Evolutionary conservation across 805 yeast species (phyloP).

Genomic region (Grigorovia transvaalensis): DNA sequence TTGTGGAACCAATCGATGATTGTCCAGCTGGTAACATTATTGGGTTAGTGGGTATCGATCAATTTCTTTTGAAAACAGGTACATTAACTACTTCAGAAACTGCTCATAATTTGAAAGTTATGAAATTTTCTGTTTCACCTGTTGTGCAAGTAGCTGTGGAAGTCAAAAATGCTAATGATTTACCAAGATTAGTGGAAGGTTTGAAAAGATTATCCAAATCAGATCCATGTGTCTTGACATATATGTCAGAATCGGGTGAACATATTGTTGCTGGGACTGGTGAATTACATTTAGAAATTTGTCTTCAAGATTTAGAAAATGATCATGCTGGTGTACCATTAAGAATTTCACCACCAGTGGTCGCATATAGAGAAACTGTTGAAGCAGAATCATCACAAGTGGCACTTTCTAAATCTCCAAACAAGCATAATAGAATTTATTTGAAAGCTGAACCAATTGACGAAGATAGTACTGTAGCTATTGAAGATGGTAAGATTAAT

Average conservation of each 20-base stretch:
- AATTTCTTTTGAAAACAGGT: conserved; percentile 98
- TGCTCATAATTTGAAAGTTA: conserved; percentile 98
- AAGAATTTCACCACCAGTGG: conserved; percentile 95
- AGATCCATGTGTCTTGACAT: conserved; percentile 92
- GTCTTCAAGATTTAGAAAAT: conserved; percentile 89
- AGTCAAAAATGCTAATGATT: conserved; percentile 98
- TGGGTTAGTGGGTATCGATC: conserved; percentile 99
- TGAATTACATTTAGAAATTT: conserved; percentile 98
- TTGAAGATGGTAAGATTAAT: conserved; percentile 82
- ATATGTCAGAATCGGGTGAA: conserved; percentile 92
- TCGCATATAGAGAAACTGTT: conserved; percentile 97
- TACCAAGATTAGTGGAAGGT: conserved; percentile 99
- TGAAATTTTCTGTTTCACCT: conserved; percentile 99
- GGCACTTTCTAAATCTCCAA: conserved; percentile 98
- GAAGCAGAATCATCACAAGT: conserved; percentile 84
- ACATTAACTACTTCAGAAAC: conserved; percentile 93
- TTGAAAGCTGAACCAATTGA: conserved; percentile 92
- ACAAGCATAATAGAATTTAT: conserved; percentile 99
- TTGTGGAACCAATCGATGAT: conserved; percentile 95
- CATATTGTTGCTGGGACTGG: conserved; percentile 99
- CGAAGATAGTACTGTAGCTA: conserved; percentile 86
- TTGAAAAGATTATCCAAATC: conserved; percentile 98
- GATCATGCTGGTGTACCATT: conserved; percentile 99
- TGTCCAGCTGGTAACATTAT: conserved; percentile 99
- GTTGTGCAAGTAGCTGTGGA: conserved; percentile 99